phyloP scores from a whole-genome alignment of 352 stramenopile genomes.

The Phytophthora boehmeriae region DNA sequence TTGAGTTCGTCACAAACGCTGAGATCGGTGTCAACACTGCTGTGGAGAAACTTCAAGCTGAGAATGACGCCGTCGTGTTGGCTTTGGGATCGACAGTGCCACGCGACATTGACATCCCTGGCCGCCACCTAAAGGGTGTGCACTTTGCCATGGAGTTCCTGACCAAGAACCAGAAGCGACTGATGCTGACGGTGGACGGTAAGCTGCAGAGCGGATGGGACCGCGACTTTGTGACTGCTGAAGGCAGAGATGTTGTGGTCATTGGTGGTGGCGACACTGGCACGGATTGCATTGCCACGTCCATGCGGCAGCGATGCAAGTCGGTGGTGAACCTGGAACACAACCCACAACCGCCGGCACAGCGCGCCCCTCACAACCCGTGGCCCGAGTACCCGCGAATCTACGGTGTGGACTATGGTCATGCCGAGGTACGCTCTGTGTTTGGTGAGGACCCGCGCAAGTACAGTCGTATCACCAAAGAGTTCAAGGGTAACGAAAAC shows the following conservation, averaged over 20 bases:
- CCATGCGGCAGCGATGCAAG: constrained; percentile 97
- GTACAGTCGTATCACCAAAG: constrained; percentile 80
- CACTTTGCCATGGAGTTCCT: constrained; percentile 98
- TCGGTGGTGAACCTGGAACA: constrained; percentile 97
- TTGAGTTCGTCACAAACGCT: constrained; percentile 97
- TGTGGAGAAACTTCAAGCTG: constrained; percentile 62
- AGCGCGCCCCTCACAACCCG: constrained; percentile 94
- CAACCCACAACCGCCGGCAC: constrained; percentile 91
- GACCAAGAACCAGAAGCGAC: constrained; percentile 97
- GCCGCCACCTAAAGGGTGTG: constrained; percentile 93
- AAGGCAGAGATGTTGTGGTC: constrained; percentile 98
- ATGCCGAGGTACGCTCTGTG: constrained; percentile 94
- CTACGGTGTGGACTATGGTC: constrained; percentile 98
- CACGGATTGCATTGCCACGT: constrained; percentile 98
- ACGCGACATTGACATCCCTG: constrained; percentile 90
- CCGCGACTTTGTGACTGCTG: constrained; percentile 94
- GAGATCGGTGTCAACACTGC: constrained; percentile 92
- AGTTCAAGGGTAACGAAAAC: constrained; percentile 78
- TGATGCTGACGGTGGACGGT: constrained; percentile 95
- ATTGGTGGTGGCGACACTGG: constrained; percentile 97
- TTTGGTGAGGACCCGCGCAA: constrained; percentile 91
- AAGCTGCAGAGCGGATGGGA: constrained; percentile 97
- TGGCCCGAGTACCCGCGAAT: constrained; percentile 98
- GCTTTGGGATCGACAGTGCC: constrained; percentile 95
- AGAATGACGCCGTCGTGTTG: constrained; percentile 94